Evolutionary conservation across 2,329 filamentous ascomycete species (phyloP), one percentile per base, ranked within the genome.

Genomic region (Exophiala oligosperma): DNA sequence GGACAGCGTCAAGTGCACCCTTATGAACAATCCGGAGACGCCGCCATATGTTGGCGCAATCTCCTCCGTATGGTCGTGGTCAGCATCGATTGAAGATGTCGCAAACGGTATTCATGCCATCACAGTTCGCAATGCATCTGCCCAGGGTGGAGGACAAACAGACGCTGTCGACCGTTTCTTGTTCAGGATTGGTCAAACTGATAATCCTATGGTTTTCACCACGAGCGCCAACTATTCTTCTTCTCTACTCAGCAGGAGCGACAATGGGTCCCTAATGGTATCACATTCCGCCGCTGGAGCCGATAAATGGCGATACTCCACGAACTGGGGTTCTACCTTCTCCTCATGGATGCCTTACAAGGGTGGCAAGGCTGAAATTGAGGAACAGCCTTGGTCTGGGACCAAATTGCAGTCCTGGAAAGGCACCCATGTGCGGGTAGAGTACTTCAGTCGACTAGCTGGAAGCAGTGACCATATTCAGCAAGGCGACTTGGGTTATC

Each of bases 181-280:
- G 62, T 74, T 88, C 64, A 82, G 85, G 14, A 74, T 87, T 50
- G 85, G 85, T 37, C 75, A 80, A 60, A 66, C 64, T 2, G 74
- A 82, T 59, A 88, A 88, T 66, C 84, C 84, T 0, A 79, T 88
- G 49, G 75, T 86, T 0, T 87, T 84, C 64, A 81, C 81, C 0
- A 64, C 65, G 4, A 70, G 72, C 1, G 81, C 83, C 28, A 87
- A 87, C 65, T 87, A 86, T 69, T 84, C 84, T 4, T 74, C 72
- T 5, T 75, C 73, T 3, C 74, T 87, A 1, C 73, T 88, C 14
- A 72, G 69, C 35, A 64, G 60, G 51, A 71, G 76, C 48, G 68
- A 77, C 28, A 65, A 70, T 1, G 72, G 77, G 14, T 72, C 67
- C 43, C 74, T 81, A 43, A 79, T 75, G 50, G 72, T 88, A 54